Evolutionary conservation across 2,329 filamentous ascomycete species (phyloP).

Genomic region (Aureobasidium subglaciale): DNA sequence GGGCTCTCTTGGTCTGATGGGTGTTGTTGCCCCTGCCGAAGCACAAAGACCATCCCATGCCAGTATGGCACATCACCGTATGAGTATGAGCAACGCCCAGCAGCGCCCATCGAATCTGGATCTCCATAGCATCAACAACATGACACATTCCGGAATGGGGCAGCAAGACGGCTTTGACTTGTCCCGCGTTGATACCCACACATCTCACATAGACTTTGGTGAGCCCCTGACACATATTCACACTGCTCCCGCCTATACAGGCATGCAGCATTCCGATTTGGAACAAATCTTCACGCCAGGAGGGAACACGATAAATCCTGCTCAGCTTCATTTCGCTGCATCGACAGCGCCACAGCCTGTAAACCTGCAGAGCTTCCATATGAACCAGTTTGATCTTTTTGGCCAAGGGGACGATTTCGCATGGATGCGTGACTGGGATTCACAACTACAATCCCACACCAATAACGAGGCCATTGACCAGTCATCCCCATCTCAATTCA

Average conservation of each 20-base stretch:
- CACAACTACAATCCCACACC: conserved; percentile 55
- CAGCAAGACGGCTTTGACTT: conserved; percentile 8
- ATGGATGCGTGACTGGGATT: conserved; percentile 78
- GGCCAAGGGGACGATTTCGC: conserved; percentile 66
- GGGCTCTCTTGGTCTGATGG: conserved; percentile 53
- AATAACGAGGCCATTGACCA: conserved; percentile 82
- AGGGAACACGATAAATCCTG: conserved; percentile 56
- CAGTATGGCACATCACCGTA: conserved; percentile 16
- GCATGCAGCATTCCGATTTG: conserved; percentile 62
- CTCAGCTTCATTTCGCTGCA: conserved; percentile 74
- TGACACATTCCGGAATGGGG: conserved; percentile 22
- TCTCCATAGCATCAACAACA: conserved; percentile 68
- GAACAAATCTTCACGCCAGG: conserved; percentile 60
- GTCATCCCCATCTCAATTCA: conserved; percentile 92
- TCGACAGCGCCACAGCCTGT: conserved; percentile 41
- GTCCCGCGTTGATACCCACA: conserved; percentile 60
- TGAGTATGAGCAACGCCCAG: conserved; percentile 61
- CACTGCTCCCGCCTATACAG: conserved; percentile 69
- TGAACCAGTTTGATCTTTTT: conserved; percentile 46
- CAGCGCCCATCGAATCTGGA: conserved; percentile 50
- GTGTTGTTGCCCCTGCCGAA: conserved; percentile 18
- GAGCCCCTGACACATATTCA: conserved; percentile 63
- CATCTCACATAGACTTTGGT: conserved; percentile 48
- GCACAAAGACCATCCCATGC: not conserved
- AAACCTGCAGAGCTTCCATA: conserved; percentile 30